phyloP scores from a whole-genome alignment of 164 flowering plant genomes.

The Berberis vulgaris region DNA sequence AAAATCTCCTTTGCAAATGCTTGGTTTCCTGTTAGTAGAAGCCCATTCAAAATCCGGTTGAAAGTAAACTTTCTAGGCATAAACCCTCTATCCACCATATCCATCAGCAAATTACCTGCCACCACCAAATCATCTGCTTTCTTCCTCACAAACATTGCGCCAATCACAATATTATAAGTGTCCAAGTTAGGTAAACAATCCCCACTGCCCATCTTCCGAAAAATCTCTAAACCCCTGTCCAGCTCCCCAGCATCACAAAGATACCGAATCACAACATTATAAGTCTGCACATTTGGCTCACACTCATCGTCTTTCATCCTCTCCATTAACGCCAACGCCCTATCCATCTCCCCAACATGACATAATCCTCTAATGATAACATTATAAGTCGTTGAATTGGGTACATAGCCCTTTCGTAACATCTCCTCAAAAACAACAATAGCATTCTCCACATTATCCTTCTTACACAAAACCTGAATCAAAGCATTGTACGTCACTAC shows the following conservation, averaged over 20 bases:
- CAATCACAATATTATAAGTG: constrained; percentile 70
- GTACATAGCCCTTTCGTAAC: constrained; percentile 62
- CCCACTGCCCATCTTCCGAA: constrained; percentile 52
- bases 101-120: constrained; percentile 80
- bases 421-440: constrained; percentile 61
- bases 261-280: constrained; percentile 67
- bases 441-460: constrained; percentile 68
- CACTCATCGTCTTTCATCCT: constrained; percentile 60
- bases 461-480: constrained; percentile 87
- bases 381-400: constrained; percentile 63
- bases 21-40: constrained; percentile 80
- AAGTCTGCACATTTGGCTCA: constrained; percentile 71
- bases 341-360: constrained; percentile 55
- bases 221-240: constrained; percentile 56
- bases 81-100: constrained; percentile 86
- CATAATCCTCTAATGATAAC: constrained; percentile 77
- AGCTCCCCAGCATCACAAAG: constrained; percentile 71
- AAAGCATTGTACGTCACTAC: constrained; percentile 48
- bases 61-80: constrained; percentile 62
- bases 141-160: constrained; percentile 71
- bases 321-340: constrained; percentile 52
- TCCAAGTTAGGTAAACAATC: constrained; percentile 82
- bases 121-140: constrained; percentile 61
- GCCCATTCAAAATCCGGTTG: constrained; percentile 73
- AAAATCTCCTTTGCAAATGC: constrained; percentile 72